phyloP scores from a whole-genome alignment of 768 basidiomycete species.

The Auriculariales sp. region DNA sequence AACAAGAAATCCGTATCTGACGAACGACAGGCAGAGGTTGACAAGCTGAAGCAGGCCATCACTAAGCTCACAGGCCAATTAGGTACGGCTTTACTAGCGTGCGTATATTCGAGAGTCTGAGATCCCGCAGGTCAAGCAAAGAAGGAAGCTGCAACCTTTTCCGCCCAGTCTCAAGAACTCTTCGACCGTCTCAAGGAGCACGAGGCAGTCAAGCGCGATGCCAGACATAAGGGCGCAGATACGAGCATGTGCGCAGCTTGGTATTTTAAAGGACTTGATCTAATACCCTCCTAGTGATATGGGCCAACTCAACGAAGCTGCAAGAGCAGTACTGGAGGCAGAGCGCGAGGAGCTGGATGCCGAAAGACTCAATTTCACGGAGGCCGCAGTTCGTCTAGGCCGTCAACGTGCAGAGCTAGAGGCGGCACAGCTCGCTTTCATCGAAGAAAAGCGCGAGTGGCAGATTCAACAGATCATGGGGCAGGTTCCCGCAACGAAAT shows the following conservation, averaged over 20 bases:
- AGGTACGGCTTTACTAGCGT: slow-evolving; percentile 22
- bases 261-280: too few species aligned
- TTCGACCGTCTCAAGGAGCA: slow-evolving; percentile 40
- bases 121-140: slow-evolving; percentile 28
- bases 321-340: slow-evolving; percentile 34
- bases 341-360: slow-evolving; percentile 44
- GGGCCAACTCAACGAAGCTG: slow-evolving; percentile 40
- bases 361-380: slow-evolving; percentile 49
- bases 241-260: slow-evolving; percentile 21
- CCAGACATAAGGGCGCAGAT: slow-evolving; percentile 20
- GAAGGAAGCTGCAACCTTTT: slow-evolving; percentile 27
- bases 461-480: slow-evolving; percentile 47
- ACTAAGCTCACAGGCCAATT: slow-evolving; percentile 39
- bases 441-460: slow-evolving; percentile 67
- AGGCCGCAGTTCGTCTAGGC: slow-evolving; percentile 46
- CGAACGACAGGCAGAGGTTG: slow-evolving; percentile 27
- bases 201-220: slow-evolving; percentile 15
- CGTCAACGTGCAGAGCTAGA: slow-evolving; percentile 48
- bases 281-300: too few species aligned
- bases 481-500: slow-evolving; percentile 22
- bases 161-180: slow-evolving; percentile 34
- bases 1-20: too few species aligned
- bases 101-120: slow-evolving; percentile 6
- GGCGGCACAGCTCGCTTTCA: slow-evolving; percentile 45
- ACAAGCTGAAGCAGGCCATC: slow-evolving; percentile 36